Percentiles rank a stretch among this genome's conserved stretches.
Evolutionary conservation across 257 asterid species (phyloP).

Genomic region (Hygrophila difformis): DNA sequence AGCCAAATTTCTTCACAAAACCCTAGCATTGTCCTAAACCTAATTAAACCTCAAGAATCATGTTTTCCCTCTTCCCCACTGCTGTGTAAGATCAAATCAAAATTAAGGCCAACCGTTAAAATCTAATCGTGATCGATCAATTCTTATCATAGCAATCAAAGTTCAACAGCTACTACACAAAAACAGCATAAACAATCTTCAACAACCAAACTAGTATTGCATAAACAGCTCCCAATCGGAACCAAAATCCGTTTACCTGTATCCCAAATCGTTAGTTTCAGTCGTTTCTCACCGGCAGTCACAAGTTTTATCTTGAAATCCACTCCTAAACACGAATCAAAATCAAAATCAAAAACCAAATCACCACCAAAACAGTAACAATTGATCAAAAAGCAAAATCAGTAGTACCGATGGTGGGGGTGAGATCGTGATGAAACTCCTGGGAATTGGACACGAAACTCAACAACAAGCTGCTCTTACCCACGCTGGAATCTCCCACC

Average conservation of each 20-base stretch:
- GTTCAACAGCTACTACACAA: no score
- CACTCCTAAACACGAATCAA: slow-evolving; percentile 46
- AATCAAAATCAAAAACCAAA: slow-evolving; percentile 8
- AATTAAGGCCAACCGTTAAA: no score
- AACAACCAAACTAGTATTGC: no score
- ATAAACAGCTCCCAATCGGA: no score
- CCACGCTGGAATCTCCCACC: slow-evolving; percentile 83
- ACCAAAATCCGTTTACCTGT: slow-evolving; percentile 38
- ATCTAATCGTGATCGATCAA: no score
- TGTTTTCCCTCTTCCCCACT: no score
- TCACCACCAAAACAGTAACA: not conserved
- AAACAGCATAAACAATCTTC: no score
- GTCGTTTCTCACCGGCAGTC: slow-evolving; percentile 56
- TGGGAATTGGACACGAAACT: slow-evolving; percentile 52
- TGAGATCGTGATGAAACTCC: slow-evolving; percentile 41
- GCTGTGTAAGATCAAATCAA: no score
- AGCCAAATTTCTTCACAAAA: no score
- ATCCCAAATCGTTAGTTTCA: slow-evolving; percentile 91
- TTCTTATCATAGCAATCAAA: no score
- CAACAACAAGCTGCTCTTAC: slow-evolving; percentile 78
- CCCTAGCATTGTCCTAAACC: no score
- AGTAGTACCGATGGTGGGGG: slow-evolving; percentile 72
- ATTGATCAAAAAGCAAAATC: slow-evolving; percentile 4
- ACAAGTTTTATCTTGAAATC: slow-evolving; percentile 86
- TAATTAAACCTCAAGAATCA: no score